These are phyloP conservation scores for Aurantiochytrium sp. DNA, from an alignment of 108 stramenopile species.

Conservation along the genomic window DNA sequence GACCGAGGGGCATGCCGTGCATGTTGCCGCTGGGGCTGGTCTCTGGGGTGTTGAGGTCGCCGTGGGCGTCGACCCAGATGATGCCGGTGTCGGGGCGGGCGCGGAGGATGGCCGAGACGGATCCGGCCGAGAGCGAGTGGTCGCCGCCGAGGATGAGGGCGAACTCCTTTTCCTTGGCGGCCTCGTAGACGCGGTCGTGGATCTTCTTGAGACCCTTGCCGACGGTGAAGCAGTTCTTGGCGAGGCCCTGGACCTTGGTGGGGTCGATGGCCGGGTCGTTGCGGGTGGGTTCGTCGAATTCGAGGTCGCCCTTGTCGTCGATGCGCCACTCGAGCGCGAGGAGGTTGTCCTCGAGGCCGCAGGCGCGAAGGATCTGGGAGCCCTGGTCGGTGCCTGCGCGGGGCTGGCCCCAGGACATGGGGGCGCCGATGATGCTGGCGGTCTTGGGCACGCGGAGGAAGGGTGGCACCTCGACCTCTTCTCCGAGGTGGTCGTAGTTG, in stretches of 20 bases:
- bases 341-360: neutral
- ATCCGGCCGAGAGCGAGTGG: slow-evolving; percentile 88
- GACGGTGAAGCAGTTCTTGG: neutral
- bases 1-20: slow-evolving; percentile 96
- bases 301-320: slow-evolving; percentile 27
- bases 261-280: neutral
- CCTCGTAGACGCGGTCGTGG: neutral
- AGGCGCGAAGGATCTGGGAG: neutral
- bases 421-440: slow-evolving; percentile 19
- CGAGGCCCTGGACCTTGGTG: neutral
- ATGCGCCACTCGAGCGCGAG: slow-evolving; percentile 22
- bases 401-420: slow-evolving; percentile 17
- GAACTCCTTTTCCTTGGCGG: slow-evolving; percentile 50
- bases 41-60: slow-evolving; percentile 90
- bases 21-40: slow-evolving; percentile 87
- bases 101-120: slow-evolving; percentile 74
- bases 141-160: slow-evolving; percentile 92
- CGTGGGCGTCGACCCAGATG: slow-evolving; percentile 99
- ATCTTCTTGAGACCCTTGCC: neutral
- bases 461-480: neutral
- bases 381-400: slow-evolving; percentile 19
- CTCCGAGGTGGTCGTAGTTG: neutral
- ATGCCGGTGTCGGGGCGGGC: slow-evolving; percentile 78
- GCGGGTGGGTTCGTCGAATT: neutral
- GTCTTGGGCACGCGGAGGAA: slow-evolving; percentile 18